Conservation (phyloP, 2,329 filamentous ascomycete species). For the Fonsecaea pugnacius region DNA sequence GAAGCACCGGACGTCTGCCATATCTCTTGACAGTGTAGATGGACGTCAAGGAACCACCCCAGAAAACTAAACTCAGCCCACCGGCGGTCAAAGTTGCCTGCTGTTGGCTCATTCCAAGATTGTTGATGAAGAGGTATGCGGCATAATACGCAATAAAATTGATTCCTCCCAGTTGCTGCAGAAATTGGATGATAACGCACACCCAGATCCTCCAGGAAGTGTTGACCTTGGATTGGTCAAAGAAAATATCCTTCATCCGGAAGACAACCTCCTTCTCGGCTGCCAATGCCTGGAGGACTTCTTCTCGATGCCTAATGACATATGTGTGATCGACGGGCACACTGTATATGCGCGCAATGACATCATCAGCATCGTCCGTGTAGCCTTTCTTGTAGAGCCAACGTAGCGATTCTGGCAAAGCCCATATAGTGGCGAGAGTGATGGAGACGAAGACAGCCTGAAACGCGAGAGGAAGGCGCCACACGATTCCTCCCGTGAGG, state of each 20-base stretch:
- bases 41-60: neutral
- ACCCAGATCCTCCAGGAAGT: constrained; percentile 11
- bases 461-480: constrained; percentile 4
- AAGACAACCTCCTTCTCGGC: constrained; percentile 4
- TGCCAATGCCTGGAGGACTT: neutral
- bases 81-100: neutral
- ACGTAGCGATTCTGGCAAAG: neutral
- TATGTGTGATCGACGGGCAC: neutral
- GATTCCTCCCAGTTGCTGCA: constrained; percentile 8
- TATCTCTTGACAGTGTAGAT: constrained; percentile 8
- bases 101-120: constrained; percentile 11
- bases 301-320: neutral
- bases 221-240: constrained; percentile 3
- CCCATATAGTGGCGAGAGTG: neutral
- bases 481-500: constrained; percentile 1
- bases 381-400: neutral
- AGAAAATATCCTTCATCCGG: constrained; percentile 2
- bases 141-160: constrained; percentile 8
- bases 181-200: constrained; percentile 6
- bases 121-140: constrained; percentile 12
- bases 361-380: neutral
- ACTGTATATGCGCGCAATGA: neutral
- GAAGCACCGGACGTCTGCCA: constrained; percentile 3
- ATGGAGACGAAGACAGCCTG: neutral
- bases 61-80: neutral